Percentiles rank a stretch among this genome's conserved stretches.
Conservation (phyloP, 73 alveolate genomes). For the Durusdinium trenchii region DNA sequence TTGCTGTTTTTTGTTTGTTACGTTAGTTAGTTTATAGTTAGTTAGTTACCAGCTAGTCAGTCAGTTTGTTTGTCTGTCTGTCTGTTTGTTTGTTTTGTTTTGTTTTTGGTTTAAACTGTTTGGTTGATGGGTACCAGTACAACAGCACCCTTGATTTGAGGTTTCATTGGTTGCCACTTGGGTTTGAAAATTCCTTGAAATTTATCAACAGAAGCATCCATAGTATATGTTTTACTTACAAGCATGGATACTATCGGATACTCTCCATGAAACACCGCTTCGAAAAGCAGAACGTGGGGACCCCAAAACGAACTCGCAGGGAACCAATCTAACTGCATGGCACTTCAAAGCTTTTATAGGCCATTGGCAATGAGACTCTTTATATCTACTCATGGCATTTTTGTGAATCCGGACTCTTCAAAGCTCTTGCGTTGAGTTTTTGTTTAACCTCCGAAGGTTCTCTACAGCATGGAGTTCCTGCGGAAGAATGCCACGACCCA, state of each 20-base stretch:
- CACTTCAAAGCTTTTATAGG: too few relatives aligned
- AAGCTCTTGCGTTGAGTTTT: background rate
- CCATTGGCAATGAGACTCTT: too few relatives aligned
- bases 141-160: background rate
- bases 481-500: slow-evolving; percentile 37
- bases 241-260: background rate
- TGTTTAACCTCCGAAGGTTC: background rate
- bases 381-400: too few relatives aligned
- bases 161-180: too few relatives aligned
- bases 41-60: too few relatives aligned
- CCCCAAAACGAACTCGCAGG: too few relatives aligned
- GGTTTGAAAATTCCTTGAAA: background rate
- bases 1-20: background rate
- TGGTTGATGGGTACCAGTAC: background rate
- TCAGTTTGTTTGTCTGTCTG: background rate
- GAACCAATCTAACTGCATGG: too few relatives aligned
- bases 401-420: too few relatives aligned
- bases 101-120: background rate
- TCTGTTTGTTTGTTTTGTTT: background rate
- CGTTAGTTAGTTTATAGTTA: background rate
- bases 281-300: background rate
- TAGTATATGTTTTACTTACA: too few relatives aligned
- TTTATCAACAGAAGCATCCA: too few relatives aligned
- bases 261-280: background rate
- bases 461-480: slow-evolving; percentile 79